Evolutionary conservation across 805 yeast species (phyloP).

Genomic region (Nakazawaea peltata): DNA sequence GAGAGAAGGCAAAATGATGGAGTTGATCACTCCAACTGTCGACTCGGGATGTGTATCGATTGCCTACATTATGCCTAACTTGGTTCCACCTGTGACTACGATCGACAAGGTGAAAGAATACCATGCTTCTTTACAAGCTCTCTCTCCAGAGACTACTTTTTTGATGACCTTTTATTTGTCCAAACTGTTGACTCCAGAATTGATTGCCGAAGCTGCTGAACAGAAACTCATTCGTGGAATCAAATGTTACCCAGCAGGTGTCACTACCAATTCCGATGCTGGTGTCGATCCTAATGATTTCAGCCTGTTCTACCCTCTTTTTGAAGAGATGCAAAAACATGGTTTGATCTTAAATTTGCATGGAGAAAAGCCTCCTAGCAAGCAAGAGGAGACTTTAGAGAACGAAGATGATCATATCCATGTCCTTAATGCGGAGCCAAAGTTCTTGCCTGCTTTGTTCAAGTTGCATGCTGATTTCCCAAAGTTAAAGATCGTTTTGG

Average conservation of each 20-base stretch:
- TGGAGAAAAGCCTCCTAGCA: conserved; percentile 81
- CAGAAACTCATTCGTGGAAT: conserved; percentile 72
- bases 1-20: conserved; percentile 92
- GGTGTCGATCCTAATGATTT: conserved; percentile 95
- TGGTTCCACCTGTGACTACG: conserved; percentile 86
- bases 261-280: conserved; percentile 88
- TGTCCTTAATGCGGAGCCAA: conserved; percentile 89
- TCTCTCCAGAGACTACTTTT: conserved; percentile 80
- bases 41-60: conserved; percentile 85
- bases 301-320: conserved; percentile 79
- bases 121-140: conserved; percentile 48
- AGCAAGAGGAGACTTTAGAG: conserved; percentile 18
- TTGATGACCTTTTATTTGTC: conserved; percentile 86
- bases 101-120: conserved; percentile 66
- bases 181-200: conserved; percentile 75
- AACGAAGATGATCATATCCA: conserved; percentile 58
- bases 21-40: conserved; percentile 83
- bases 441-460: conserved; percentile 80
- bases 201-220: conserved; percentile 71
- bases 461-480: conserved; percentile 82
- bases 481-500: conserved; percentile 74
- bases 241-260: conserved; percentile 98
- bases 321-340: conserved; percentile 78
- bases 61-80: conserved; percentile 94
- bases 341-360: conserved; percentile 79